Conservation (phyloP, 345 rosid species). For the Microcos paniculata region DNA sequence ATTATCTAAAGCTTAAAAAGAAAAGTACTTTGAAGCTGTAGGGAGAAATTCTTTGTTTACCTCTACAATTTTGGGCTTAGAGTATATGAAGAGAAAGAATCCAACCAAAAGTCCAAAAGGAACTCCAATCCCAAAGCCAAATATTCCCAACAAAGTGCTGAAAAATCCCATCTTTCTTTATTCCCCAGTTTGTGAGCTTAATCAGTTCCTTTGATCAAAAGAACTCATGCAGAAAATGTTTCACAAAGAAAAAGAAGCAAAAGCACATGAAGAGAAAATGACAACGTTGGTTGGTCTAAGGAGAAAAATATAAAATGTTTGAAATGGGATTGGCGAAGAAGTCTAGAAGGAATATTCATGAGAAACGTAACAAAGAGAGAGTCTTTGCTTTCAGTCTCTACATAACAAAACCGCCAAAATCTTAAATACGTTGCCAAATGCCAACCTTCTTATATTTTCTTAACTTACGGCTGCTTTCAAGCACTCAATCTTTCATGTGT, state of each 20-base stretch:
- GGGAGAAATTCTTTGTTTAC: conserved; percentile 30
- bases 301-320: neutral
- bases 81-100: conserved; percentile 62
- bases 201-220: neutral
- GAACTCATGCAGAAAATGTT: too few species aligned
- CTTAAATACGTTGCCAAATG: neutral
- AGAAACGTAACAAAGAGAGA: neutral
- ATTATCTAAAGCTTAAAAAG: neutral
- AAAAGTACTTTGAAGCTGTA: neutral
- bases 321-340: neutral
- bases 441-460: neutral
- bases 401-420: conserved; percentile 12
- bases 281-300: neutral
- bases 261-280: neutral
- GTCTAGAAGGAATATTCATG: neutral
- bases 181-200: neutral
- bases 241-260: neutral
- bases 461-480: neutral
- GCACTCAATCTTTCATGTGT: neutral
- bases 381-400: neutral
- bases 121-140: conserved; percentile 74
- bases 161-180: conserved; percentile 48
- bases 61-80: conserved; percentile 53
- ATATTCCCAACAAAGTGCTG: conserved; percentile 47
- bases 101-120: conserved; percentile 71